Percentiles rank a stretch among this genome's conserved stretches.
phyloP scores from a whole-genome alignment of 805 yeast genomes.

The Candida qinlingensis region DNA sequence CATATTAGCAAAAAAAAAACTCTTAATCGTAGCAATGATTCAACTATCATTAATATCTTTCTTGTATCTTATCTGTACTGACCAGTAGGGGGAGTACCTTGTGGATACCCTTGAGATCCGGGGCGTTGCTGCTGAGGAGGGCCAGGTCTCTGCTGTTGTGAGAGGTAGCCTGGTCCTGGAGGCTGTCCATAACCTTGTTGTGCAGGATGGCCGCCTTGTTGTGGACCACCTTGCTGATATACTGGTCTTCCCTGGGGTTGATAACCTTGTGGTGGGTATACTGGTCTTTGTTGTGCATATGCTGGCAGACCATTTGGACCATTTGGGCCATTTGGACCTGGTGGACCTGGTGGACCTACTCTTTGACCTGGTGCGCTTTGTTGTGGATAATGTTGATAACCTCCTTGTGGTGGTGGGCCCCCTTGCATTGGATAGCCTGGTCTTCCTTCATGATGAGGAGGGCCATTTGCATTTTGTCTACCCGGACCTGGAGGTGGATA shows the following conservation, averaged over 20 bases:
- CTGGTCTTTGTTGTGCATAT: not conserved
- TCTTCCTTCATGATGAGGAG: too few species aligned
- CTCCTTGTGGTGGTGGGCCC: constrained; percentile 2
- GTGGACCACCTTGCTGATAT: constrained; percentile 3
- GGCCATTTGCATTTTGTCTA: too few species aligned
- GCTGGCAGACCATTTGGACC: constrained; percentile 1
- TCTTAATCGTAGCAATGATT: too few species aligned
- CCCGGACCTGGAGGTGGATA: not conserved
- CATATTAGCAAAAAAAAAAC: too few species aligned
- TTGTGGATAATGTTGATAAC: constrained; percentile 1
- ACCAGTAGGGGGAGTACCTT: not conserved
- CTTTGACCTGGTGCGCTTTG: not conserved
- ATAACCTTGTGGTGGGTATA: not conserved
- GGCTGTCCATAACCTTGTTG: not conserved
- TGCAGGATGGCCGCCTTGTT: not conserved
- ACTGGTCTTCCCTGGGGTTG: constrained; percentile 1
- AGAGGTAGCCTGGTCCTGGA: not conserved
- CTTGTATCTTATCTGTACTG: not conserved
- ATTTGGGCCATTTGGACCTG: not conserved
- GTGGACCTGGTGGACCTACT: not conserved
- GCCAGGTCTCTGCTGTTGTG: constrained; percentile 1
- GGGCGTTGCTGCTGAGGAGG: constrained; percentile 1
- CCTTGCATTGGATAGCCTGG: too few species aligned
- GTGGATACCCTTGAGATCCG: constrained; percentile 1
- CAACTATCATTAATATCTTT: too few species aligned